Evolutionary conservation across 2,329 filamentous ascomycete species (phyloP), one percentile per base, ranked within the genome.

Genomic region (Fusarium nurragi): DNA sequence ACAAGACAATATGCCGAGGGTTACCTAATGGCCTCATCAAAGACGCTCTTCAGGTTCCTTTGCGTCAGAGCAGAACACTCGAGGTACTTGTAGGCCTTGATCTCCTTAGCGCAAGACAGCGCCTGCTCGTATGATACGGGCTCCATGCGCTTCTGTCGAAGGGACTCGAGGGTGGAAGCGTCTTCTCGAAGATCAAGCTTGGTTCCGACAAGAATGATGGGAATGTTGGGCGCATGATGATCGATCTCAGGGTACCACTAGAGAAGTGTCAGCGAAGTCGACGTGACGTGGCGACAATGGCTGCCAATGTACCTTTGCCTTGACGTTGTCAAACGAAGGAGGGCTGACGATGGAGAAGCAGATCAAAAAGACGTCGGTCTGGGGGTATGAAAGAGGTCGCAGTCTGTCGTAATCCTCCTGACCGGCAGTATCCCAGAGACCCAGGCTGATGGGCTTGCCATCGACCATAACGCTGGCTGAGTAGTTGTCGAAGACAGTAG

Each of bases 401-500:
- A 98, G 85, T 79, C 94, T 87, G 77, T 98, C 94, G 83, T 98
- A 98, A 85, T 98, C 94, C 82, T 98, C 94, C 83, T 98, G 95
- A 75, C 94, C 94, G 70, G 94, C 94, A 69, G 94, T 99, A 90
- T 99, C 94, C 94, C 95, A 98, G 28, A 99, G 83, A 70, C 94
- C 95, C 72, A 99, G 81, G 80, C 93, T 97, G 81, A 98, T 97
- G 61, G 94, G 94, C 83, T 97, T 97, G 74, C 94, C 93, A 83
- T 98, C 95, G 54, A 98, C 95, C 92, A 97, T 97, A 54, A 99
- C 95, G 83, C 93, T 97, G 68, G 95, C 95, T 34, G 94, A 97
- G 84, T 98, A 98, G 83, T 99, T 99, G 78, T 98, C 94, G 81
- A 98, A 98, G 66, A 99, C 95, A 73, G 95, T 99, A 70, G 95